Base-by-base conservation (phyloP, 2,329 filamentous ascomycete genomes). In the Rhinocladiella mackenziei region DNA sequence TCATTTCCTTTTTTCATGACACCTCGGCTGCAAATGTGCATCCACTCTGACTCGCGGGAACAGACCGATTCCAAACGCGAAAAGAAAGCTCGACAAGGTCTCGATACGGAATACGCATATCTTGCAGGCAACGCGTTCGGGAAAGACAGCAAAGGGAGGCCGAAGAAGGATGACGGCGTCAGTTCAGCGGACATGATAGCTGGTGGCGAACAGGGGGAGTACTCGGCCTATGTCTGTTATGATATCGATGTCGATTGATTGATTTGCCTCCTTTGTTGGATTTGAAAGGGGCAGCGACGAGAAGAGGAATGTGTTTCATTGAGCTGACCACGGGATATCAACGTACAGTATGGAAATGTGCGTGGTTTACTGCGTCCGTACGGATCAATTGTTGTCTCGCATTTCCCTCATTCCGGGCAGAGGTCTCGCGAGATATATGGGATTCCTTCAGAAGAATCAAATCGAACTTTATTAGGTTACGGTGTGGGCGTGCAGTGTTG, bases 181-280 rank as follows among this genome's bases (percentile, higher is more conserved):
- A 68, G 86, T 60, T 81, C 85, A 30, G 84, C 81, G 26, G 91
- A 97, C 57, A 30, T 54, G 3, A 66, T 72, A 0, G 70, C 76
- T 23, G 77, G 78, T 30, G 80, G 79, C 13, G 86, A 89, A 47
- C 83, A 82, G 41, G 75, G 78, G 56, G 89, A 96, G 65, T 98
- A 97, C 71, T 92, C 88, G 48, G 84, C 92, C 29, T 98, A 94
- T 68, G 92, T 97, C 62, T 96, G 89, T 73, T 98, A 97, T 69
- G 87, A 95, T 64, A 86, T 97, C 63, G 86, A 92, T 62, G 81
- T 97, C 55, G 67, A 70, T 18, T 50, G 50, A 53, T 6, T n/a
- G n/a, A n/a, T n/a, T n/a, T n/a, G n/a, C n/a, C n/a, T n/a, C n/a
- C 17, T 20, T 11, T 8, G 32, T n/a, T 4, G 5, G 8, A 3